Base-by-base conservation (phyloP, 129 eudicot species). In the Erigeron canadensis region DNA sequence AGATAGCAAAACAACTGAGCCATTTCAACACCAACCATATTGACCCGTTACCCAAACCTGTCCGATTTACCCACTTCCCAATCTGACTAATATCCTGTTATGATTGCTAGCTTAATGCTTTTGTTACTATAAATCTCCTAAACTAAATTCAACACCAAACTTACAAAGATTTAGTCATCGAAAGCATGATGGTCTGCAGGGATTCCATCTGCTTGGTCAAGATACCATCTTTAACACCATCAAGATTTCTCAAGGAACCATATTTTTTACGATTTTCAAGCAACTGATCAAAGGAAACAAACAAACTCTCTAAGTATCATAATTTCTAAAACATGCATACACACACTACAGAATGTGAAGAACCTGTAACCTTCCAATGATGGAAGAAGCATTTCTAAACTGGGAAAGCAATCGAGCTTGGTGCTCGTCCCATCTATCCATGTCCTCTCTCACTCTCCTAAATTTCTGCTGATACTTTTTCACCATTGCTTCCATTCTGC, bases 291-390 rank as follows among this genome's bases (percentile, higher is more conserved):
- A 16, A 46, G 13, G 19, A 2, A 16, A 63, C 6, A 79, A 40
- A 65, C 45, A 28, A 13, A 10, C 43, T 0, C 43, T 0, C 1
- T 38, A 43, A 73, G 50, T 18, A 48, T 41, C 59, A 48, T 28
- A 79, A 44, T 41, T 17, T 34, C 7, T 19, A 19, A 45, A 60
- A 34, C 44, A 34, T 58, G 19, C 38, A 56, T 43, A 6, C 7
- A 51, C 13, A 8, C 8, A 40, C 44, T 0, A 17, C 10, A 3
- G 39, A 56, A 76, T 16, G 7, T 63, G 70, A 71, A 62, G 34
- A 45, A 89, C 98, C 95, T 85, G 84, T 56, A 89, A 75, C 71
- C 98, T 85, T 38, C 80, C 75, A 61, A 93, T 89, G 64, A 93
- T 87, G 41, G 92, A 79, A 77, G 96, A 85, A 73, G 95, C 96